Evolutionary conservation across 345 rosid species (phyloP), one percentile per base, ranked within the genome.

Genomic region (Anastatica hierochuntica): DNA sequence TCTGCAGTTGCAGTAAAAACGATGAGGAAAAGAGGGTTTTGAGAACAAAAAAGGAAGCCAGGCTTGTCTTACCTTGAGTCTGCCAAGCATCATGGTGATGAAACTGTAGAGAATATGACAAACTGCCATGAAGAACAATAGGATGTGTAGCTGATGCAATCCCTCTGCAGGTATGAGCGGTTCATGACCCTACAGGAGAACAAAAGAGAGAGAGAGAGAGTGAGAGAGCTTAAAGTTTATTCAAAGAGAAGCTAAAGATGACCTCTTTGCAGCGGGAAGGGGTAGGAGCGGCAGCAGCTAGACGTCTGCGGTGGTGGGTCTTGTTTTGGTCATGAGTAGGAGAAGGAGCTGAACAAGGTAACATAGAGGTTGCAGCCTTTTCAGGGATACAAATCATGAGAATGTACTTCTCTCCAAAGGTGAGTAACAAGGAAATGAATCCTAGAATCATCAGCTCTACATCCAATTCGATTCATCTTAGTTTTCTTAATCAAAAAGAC

Each of bases 381-480:
- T 27, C 8, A 29, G 98, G 76, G 44, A 88, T 59, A 47, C 98
- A 92, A 42, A 92, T 85, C 53, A 54, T 72, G 8, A 71, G 49
- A 33, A 92, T 72, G 68, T 76, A 79, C 27, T 43, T 67, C 74
- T 88, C 97, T 16, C 86, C 74, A 62, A 92, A 88, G 13, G 85
- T 83, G 45, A 88, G 84, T 49, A 85, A 72, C 42, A 92, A 75
- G 1, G 98, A 92, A 62, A 92, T 83, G 77, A 92, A 88, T 23
- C 97, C 98, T 23, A 88, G 70, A 65, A 92, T 54, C 97, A 88
- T 92, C 67, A 92, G 73, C 74, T 92, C 98, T 92, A 83, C 64
- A 79, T 21, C 24, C 14, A 29, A 14, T 39, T 29, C 37, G 12
- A 36, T 53, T 38, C 6, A 13, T 23, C 23, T 36, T 23, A 36